phyloP scores from a whole-genome alignment of 768 basidiomycete genomes.

The Boletus sp. region DNA sequence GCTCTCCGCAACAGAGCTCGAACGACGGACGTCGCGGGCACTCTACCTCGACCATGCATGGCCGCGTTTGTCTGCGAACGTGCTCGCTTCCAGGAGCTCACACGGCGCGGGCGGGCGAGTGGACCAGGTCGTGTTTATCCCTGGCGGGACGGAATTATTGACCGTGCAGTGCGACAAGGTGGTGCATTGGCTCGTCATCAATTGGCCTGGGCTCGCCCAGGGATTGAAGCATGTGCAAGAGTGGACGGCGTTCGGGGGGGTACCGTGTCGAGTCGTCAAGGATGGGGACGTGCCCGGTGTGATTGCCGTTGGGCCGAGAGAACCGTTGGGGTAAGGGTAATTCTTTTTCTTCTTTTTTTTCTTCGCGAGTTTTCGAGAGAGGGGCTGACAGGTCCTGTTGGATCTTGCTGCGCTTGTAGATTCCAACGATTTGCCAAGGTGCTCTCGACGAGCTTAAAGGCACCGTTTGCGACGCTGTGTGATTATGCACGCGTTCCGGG shows the following conservation, averaged over 20 bases:
- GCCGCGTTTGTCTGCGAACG: slow-evolving; percentile 17
- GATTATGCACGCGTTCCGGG: slow-evolving; percentile 26
- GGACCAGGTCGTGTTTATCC: slow-evolving; percentile 29
- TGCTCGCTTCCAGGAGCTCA: slow-evolving; percentile 7
- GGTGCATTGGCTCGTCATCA: slow-evolving; percentile 23
- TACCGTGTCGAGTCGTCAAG: slow-evolving; percentile 22
- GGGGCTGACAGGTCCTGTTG: not conserved
- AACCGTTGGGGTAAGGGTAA: slow-evolving; percentile 5
- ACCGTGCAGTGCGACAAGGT: slow-evolving; percentile 28
- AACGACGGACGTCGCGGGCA: slow-evolving; percentile 29
- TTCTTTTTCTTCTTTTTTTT: not conserved
- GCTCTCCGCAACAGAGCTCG: slow-evolving; percentile 24
- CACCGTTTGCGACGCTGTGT: slow-evolving; percentile 23
- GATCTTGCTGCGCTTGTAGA: not conserved
- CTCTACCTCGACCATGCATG: slow-evolving; percentile 24
- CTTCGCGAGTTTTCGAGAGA: too few species aligned
- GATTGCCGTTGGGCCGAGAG: slow-evolving; percentile 22
- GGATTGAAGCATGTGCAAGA: slow-evolving; percentile 21
- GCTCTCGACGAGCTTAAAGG: slow-evolving; percentile 14
- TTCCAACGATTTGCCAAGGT: slow-evolving; percentile 19
- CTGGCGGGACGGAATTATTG: slow-evolving; percentile 26
- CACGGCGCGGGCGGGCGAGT: slow-evolving; percentile 2
- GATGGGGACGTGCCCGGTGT: slow-evolving; percentile 14
- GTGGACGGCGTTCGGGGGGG: slow-evolving; percentile 17
- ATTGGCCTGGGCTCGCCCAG: slow-evolving; percentile 9